A percentile compares a stretch with the other conserved stretches of the same genome.
phyloP scores from a whole-genome alignment of 495 filamentous ascomycete species.

The Hyaloscypha bicolor region DNA sequence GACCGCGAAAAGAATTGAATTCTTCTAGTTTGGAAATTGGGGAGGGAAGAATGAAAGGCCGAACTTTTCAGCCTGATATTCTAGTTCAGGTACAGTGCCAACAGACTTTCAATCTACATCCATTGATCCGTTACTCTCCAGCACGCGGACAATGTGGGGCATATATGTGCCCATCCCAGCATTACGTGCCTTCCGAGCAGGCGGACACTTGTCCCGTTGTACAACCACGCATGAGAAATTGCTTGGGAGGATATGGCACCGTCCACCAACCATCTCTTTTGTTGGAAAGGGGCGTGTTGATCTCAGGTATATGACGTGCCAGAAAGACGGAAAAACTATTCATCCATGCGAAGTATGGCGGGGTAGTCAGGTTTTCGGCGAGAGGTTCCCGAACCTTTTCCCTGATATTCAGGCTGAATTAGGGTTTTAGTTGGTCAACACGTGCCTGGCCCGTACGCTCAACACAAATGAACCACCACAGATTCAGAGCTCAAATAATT shows the following conservation, averaged over 20 bases:
- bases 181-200: neutral
- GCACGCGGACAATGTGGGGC: neutral
- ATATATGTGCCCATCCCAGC: neutral
- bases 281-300: neutral
- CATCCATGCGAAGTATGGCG: neutral
- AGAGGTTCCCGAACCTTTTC: too few relatives aligned
- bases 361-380: neutral
- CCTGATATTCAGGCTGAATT: neutral
- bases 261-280: neutral
- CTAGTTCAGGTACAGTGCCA: neutral
- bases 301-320: neutral
- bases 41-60: constrained; percentile 2
- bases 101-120: neutral
- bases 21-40: neutral
- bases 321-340: constrained; percentile 2
- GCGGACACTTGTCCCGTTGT: neutral
- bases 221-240: neutral
- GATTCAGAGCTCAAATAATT: too few relatives aligned
- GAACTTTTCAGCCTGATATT: constrained; percentile 8
- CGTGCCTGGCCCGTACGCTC: too few relatives aligned
- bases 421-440: too few relatives aligned
- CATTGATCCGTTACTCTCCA: neutral
- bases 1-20: neutral
- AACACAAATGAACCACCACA: too few relatives aligned
- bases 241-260: neutral